Percentiles rank a stretch among this genome's conserved stretches.
These are phyloP conservation scores for Chenopodium quinoa DNA, from an alignment of 148 eudicot species.

Conservation along the genomic window DNA sequence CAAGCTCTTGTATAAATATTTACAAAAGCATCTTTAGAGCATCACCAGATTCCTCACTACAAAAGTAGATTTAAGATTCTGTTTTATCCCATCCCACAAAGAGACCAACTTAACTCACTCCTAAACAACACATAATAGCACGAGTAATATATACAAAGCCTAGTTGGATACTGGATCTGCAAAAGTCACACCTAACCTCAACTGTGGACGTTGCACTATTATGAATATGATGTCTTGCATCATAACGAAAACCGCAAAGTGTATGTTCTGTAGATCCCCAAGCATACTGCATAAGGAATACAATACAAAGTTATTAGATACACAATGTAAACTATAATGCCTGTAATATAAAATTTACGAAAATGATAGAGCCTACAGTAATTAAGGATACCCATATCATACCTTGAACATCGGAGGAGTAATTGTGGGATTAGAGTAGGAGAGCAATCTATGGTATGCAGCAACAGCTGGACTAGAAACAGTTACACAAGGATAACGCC, in stretches of 20 bases:
- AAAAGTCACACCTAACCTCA: conserved; percentile 52
- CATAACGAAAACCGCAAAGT: conserved; percentile 38
- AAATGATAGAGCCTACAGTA: neutral
- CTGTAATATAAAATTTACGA: neutral
- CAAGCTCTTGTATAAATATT: too few species aligned
- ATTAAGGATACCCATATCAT: neutral
- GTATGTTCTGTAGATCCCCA: conserved; percentile 51
- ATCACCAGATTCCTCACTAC: neutral
- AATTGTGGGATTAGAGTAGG: conserved; percentile 5
- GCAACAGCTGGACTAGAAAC: conserved; percentile 11
- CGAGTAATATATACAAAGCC: neutral
- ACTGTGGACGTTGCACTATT: conserved; percentile 54
- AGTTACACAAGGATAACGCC: conserved; percentile 1
- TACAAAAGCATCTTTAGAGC: neutral
- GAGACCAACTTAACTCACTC: neutral
- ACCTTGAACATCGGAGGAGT: neutral
- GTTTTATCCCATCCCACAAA: neutral
- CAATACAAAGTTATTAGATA: neutral
- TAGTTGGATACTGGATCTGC: neutral
- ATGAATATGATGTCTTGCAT: conserved; percentile 45
- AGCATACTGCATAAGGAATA: conserved; percentile 70
- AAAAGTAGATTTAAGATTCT: too few species aligned
- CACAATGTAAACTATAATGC: neutral
- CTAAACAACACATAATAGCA: too few species aligned
- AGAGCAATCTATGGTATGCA: conserved; percentile 16